phyloP scores from a whole-genome alignment of 2,329 filamentous ascomycete species.

The Neocucurbitaria cava region DNA sequence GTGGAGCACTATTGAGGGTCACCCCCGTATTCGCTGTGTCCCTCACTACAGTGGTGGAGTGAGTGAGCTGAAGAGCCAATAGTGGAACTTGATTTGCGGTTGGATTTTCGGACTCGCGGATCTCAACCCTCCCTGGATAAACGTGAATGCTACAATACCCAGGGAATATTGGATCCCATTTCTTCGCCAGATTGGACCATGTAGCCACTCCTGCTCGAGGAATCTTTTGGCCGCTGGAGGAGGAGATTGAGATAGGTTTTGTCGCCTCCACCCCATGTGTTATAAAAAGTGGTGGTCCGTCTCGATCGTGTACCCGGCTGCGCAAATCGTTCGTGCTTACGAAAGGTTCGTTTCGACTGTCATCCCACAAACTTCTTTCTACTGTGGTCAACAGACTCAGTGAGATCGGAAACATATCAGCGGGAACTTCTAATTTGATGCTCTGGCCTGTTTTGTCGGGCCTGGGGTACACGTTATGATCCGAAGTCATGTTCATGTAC shows the following conservation, averaged over 20 bases:
- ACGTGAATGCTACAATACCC: constrained; percentile 25
- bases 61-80: constrained; percentile 13
- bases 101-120: constrained; percentile 16
- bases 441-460: constrained; percentile 13
- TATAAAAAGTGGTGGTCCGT: constrained; percentile 6
- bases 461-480: constrained; percentile 29
- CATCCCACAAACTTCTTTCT: constrained; percentile 22
- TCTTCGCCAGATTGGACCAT: constrained; percentile 16
- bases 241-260: background rate
- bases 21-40: constrained; percentile 7
- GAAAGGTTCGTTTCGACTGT: constrained; percentile 23
- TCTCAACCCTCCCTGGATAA: constrained; percentile 18
- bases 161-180: constrained; percentile 18
- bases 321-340: constrained; percentile 19
- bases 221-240: constrained; percentile 18
- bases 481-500: constrained; percentile 30
- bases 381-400: constrained; percentile 26
- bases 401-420: constrained; percentile 19
- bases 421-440: constrained; percentile 28
- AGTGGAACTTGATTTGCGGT: constrained; percentile 14
- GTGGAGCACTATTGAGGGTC: constrained; percentile 3
- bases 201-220: constrained; percentile 21
- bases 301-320: background rate
- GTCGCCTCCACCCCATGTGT: constrained; percentile 8
- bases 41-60: constrained; percentile 2